Evolutionary conservation across 31 red algal species (phyloP).

Genomic region (Asparagopsis taxiformis): DNA sequence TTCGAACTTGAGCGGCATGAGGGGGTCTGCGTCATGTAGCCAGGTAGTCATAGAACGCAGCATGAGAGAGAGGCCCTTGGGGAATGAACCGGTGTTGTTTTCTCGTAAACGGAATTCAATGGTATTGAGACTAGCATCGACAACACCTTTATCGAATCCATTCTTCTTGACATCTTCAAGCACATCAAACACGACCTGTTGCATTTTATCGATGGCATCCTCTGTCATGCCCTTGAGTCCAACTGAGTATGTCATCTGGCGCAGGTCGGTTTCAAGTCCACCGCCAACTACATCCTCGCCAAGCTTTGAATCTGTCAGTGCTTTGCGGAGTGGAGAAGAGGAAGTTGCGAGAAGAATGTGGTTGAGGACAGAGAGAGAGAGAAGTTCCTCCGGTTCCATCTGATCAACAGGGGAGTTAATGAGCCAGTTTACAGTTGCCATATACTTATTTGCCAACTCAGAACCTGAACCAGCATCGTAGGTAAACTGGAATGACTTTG

Average conservation of each 20-base stretch:
- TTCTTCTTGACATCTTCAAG: slow-evolving; percentile 72
- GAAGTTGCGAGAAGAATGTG: slow-evolving; percentile 83
- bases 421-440: slow-evolving; percentile 97
- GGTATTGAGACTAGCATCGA: slow-evolving; percentile 92
- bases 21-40: slow-evolving; percentile 96
- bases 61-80: slow-evolving; percentile 92
- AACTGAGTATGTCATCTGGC: slow-evolving; percentile 91
- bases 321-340: slow-evolving; percentile 85
- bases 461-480: slow-evolving; percentile 81
- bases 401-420: slow-evolving; percentile 62
- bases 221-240: slow-evolving; percentile 92
- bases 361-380: slow-evolving; percentile 77
- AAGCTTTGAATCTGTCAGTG: slow-evolving; percentile 88
- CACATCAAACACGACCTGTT: slow-evolving; percentile 71
- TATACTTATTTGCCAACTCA: slow-evolving; percentile 81
- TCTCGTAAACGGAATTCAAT: slow-evolving; percentile 97
- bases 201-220: slow-evolving; percentile 60
- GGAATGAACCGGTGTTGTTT: slow-evolving; percentile 97
- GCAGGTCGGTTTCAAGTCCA: slow-evolving; percentile 86
- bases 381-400: slow-evolving; percentile 61
- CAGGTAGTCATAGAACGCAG: slow-evolving; percentile 89
- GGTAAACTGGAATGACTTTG: slow-evolving; percentile 61
- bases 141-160: slow-evolving; percentile 72
- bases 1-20: slow-evolving; percentile 86
- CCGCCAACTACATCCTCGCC: slow-evolving; percentile 95